These are phyloP conservation scores for Apophysomyces ossiformis DNA, from an alignment of 371 early-diverging fungal species.

Conservation along the genomic window DNA sequence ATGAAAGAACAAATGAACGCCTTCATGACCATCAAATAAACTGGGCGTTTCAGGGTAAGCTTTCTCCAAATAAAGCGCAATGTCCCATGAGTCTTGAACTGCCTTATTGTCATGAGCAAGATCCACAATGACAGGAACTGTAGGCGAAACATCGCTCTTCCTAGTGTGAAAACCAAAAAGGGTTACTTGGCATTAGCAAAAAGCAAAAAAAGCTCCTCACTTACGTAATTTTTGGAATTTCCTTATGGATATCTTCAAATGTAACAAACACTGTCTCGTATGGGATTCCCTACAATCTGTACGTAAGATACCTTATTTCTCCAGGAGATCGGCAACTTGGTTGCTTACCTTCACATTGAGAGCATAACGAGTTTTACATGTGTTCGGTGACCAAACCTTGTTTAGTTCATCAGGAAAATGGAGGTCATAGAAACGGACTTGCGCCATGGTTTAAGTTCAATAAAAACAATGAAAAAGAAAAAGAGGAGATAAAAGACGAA, in stretches of 20 bases:
- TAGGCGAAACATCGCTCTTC: conserved; percentile 14
- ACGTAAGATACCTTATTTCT: too few species aligned
- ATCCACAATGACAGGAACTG: conserved; percentile 25
- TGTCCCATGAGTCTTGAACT: conserved; percentile 28
- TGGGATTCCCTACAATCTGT: conserved; percentile 16
- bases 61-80: conserved; percentile 26
- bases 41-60: conserved; percentile 20
- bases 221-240: conserved; percentile 21
- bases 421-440: conserved; percentile 21
- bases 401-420: conserved; percentile 10
- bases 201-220: not conserved
- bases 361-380: conserved; percentile 29
- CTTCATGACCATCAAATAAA: conserved; percentile 9
- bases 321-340: not conserved
- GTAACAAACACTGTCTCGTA: conserved; percentile 20
- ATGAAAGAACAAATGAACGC: conserved; percentile 24
- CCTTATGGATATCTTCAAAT: conserved; percentile 7
- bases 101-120: conserved; percentile 16
- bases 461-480: too few species aligned
- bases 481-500: too few species aligned
- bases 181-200: too few species aligned
- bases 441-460: conserved; percentile 11
- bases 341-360: conserved; percentile 23
- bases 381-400: conserved; percentile 26
- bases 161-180: not conserved